phyloP scores from a whole-genome alignment of 2,329 filamentous ascomycete species.

The Arthrobotrys pseudoclavata region DNA sequence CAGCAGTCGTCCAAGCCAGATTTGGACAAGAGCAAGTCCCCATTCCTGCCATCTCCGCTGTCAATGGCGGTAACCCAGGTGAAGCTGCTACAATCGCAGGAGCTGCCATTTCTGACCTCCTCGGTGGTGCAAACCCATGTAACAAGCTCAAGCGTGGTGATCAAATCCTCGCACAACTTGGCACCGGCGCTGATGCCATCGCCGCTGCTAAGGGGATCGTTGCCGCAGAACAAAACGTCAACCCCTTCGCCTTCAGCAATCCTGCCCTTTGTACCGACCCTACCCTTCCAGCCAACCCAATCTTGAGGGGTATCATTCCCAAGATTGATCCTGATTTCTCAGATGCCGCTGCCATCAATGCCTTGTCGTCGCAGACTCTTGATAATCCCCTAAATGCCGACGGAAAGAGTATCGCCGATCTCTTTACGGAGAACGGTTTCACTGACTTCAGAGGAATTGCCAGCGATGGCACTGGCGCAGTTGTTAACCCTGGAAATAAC shows the following conservation, averaged over 20 bases:
- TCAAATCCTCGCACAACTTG: slow-evolving; percentile 74
- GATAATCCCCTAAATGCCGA: slow-evolving; percentile 72
- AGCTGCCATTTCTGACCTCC: slow-evolving; percentile 73
- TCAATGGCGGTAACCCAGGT: slow-evolving; percentile 73
- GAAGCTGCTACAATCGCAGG: slow-evolving; percentile 76
- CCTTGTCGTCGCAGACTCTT: slow-evolving; percentile 72
- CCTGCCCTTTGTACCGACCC: slow-evolving; percentile 76
- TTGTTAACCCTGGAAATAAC: slow-evolving; percentile 44
- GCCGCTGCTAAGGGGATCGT: slow-evolving; percentile 75
- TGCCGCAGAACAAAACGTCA: slow-evolving; percentile 80
- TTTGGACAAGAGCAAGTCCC: slow-evolving; percentile 76
- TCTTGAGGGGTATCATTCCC: slow-evolving; percentile 76
- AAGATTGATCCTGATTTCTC: slow-evolving; percentile 76
- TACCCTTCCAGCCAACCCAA: slow-evolving; percentile 73
- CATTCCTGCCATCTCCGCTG: slow-evolving; percentile 71
- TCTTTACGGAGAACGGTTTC: slow-evolving; percentile 75
- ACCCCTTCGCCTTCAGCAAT: slow-evolving; percentile 74
- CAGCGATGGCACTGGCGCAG: slow-evolving; percentile 58
- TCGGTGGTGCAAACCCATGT: slow-evolving; percentile 77
- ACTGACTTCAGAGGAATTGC: slow-evolving; percentile 70
- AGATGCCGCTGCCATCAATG: slow-evolving; percentile 73
- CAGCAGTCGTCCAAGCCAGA: slow-evolving; percentile 70
- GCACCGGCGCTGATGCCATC: slow-evolving; percentile 73
- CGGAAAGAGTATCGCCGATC: slow-evolving; percentile 76
- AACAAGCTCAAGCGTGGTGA: slow-evolving; percentile 76